Evolutionary conservation across 768 basidiomycete genomes (phyloP), one percentile per base, ranked within the genome.

Genomic region (Suillus alpinus): DNA sequence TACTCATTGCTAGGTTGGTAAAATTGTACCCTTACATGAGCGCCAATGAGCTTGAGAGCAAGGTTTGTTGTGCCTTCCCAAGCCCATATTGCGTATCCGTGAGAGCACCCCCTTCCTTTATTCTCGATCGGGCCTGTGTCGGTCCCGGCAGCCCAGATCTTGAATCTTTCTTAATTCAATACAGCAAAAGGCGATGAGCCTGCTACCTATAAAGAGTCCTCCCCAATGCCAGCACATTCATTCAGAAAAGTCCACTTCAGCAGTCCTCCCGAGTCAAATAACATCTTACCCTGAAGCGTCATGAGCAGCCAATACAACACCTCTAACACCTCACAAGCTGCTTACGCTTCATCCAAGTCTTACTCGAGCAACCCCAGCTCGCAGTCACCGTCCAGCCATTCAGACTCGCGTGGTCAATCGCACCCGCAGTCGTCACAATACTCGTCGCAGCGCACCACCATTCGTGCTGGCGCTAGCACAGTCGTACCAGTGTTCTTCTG

Each of bases 401-500:
- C 40, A 37, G 71, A 73, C 64, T 50, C 62, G 20, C 53, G 67
- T 49, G 65, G 56, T 37, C 64, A 66, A 46, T 44, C 72, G 6
- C 63, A 73, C 53, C 29, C 73, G 12, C 71, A 73, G 20, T 61
- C 71, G 13, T 62, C 72, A 61, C 67, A 66, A 56, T 62, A 61
- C 56, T 61, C 65, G 23, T 41, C 73, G 3, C 47, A 68, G 26
- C 66, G 62, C 62, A 76, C 76, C 26, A 77, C 78, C 13, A 80
- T 87, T 59, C 79, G 79, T 59, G 79, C 79, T 16, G 78, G 78
- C 49, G 85, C 85, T 47, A 77, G 80, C 43, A 71, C 78, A 18
- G 80, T 76, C 32, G 85, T 81, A 47, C 78, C 86, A 52, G 80
- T 84, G 39, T 86, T 88, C 76, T 88, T 88, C 76, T 88, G 71